Base-by-base conservation (phyloP, 1,284 basidiomycete genomes). In the Ceratobasidium sp. region DNA sequence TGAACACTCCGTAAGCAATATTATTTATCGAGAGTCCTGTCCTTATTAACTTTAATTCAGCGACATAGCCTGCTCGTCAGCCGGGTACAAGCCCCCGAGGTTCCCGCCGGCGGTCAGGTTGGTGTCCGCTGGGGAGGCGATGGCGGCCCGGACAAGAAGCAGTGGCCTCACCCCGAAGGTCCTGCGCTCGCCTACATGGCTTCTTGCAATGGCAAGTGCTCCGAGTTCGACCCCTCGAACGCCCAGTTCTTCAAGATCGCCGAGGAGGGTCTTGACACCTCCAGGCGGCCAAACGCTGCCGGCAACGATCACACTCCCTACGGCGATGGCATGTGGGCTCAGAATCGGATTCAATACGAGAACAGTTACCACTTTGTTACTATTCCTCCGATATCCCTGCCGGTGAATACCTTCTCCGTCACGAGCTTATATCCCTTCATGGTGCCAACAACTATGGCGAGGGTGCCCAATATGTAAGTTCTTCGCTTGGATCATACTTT, bases 161-260 rank as follows among this genome's bases (percentile, higher is more conserved):
- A 67, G 27, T 67, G 64, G 64, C 64, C 64, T 20, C 64, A 67
- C 27, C 50, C 50, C 20, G 64, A 67, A 13, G 90, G 90, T 3
- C 89, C 90, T 1, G 78, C 90, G 75, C 79, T 91, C 78, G 87
- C 86, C 49, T 92, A 92, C 75, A 82, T 92, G 82, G 84, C 88
- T 0, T 80, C 32, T 12, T 73, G 84, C 1, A 76, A 78, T 25
- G 79, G 80, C 0, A 78, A 84, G 0, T 91, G 89, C 77, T 81
- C 84, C 74, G 77, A 86, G 71, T 90, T 86, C 77, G 80, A 90
- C 74, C 75, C 84, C 2, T 78, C 81, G 1, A 75, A 81, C 13
- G 88, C 88, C 1, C 79, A 86, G 74, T 91, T 87, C 87, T 91
- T 91, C 83, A 91, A 92, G 79, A 83, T 86, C 69, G 79, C 80